Percentiles rank a stretch among this genome's conserved stretches.
Conservation (phyloP, 2,329 filamentous ascomycete species). For the Fusarium fujikuroi region DNA sequence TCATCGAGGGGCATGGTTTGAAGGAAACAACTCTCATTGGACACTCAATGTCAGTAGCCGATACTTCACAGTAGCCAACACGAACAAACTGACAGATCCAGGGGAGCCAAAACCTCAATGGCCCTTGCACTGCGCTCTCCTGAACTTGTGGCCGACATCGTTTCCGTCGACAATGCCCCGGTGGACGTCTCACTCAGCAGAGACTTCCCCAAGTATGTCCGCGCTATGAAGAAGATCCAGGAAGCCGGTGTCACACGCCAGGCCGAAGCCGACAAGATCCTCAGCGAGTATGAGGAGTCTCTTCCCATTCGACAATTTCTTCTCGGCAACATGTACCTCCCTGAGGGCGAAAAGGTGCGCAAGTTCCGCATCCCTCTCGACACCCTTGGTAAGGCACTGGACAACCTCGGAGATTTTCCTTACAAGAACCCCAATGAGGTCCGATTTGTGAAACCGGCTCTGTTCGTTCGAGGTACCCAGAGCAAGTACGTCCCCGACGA, state of each 20-base stretch:
- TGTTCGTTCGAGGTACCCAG: conserved; percentile 82
- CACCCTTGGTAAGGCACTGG: conserved; percentile 73
- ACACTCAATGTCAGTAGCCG: conserved; percentile 80
- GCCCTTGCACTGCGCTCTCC: conserved; percentile 79
- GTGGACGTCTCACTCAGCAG: conserved; percentile 79
- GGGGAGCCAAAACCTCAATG: conserved; percentile 95
- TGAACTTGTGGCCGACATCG: conserved; percentile 72
- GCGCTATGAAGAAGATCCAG: conserved; percentile 86
- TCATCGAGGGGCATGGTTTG: conserved; percentile 78
- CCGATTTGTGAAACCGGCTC: conserved; percentile 78
- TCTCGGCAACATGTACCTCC: conserved; percentile 81
- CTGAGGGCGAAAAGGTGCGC: conserved; percentile 61
- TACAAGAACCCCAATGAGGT: conserved; percentile 76
- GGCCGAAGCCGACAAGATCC: conserved; percentile 81
- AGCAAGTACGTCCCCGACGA: conserved; percentile 87
- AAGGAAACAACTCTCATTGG: conserved; percentile 81
- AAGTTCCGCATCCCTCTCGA: conserved; percentile 84
- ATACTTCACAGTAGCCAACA: background rate
- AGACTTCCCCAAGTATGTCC: conserved; percentile 82
- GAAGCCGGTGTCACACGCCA: conserved; percentile 73
- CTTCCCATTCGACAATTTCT: conserved; percentile 89
- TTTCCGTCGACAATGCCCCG: conserved; percentile 93
- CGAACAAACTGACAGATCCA: conserved; percentile 44
- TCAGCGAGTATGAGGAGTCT: conserved; percentile 77
- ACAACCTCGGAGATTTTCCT: conserved; percentile 88